Base-by-base conservation (phyloP, 225 moss, liverwort and hornwort species). In the Marchantia paleacea region DNA sequence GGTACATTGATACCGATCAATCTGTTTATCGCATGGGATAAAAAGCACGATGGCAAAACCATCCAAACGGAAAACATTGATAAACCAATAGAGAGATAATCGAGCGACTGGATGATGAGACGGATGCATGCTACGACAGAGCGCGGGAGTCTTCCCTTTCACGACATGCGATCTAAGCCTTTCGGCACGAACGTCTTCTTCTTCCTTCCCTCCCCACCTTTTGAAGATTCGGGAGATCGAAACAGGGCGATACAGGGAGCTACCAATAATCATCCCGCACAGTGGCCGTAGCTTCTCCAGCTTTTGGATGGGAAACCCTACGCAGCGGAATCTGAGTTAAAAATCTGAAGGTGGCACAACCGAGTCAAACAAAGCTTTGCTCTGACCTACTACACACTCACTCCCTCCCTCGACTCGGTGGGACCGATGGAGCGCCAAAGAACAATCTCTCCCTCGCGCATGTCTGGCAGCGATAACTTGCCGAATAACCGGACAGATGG, bases 381-480 rank as follows among this genome's bases (percentile, higher is more conserved):
- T 8, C 22, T 51, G 51, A 39, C 72, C 51, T 49, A 20, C 24
- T n/a, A 9, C 19, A 18, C n/a, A 18, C n/a, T n/a, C n/a, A n/a
- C n/a, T n/a, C n/a, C n/a, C n/a, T n/a, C n/a, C n/a, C n/a, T n/a
- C n/a, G n/a, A n/a, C n/a, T n/a, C 72, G 18, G 72, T 72, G 72
- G 72, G 51, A 52, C 72, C 50, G 51, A 64, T 7, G 24, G 39
- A 39, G 39, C 39, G 39, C 39, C 2, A 39, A 39, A 69, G 18
- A 67, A 69, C 16, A 15, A 39, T 51, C 7, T 52, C 20, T 18
- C 51, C 4, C 70, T 52, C 20, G 50, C 51, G 50, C 70, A 70
- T 70, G 70, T 70, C 48, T 70, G 70, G 67, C 67, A 26, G 67
- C 39, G 47, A 48, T 47, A 18, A 70, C 49, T 72, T 72, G 51